A percentile compares a stretch with the other conserved stretches of the same genome.
Evolutionary conservation across 2,329 filamentous ascomycete species (phyloP).

Genomic region (Pyrenophora graminea): DNA sequence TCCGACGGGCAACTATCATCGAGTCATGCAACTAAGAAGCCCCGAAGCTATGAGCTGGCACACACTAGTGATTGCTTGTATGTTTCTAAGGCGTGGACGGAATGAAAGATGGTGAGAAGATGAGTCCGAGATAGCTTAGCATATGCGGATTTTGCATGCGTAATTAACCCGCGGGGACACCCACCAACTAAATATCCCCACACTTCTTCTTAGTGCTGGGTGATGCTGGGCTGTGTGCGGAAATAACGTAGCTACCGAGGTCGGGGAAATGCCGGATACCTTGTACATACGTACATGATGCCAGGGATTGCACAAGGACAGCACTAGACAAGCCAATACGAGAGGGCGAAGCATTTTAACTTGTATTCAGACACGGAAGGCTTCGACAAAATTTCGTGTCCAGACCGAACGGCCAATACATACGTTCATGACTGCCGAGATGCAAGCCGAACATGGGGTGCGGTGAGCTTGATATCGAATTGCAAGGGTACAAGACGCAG

Average conservation of each 20-base stretch:
- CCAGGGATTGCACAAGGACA: not conserved
- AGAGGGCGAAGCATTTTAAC: not conserved
- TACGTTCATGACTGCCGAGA: too few species aligned
- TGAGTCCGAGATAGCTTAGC: not conserved
- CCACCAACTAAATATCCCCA: slow-evolving; percentile 2
- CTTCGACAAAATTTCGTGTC: too few species aligned
- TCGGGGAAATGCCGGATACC: slow-evolving; percentile 15
- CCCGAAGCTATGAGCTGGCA: too few species aligned
- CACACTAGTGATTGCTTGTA: too few species aligned
- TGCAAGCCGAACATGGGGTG: too few species aligned
- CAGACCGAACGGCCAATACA: too few species aligned
- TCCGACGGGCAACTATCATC: not conserved
- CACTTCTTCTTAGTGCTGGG: slow-evolving; percentile 9
- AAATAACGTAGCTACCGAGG: slow-evolving; percentile 33
- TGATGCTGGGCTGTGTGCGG: slow-evolving; percentile 27
- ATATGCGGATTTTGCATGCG: not conserved
- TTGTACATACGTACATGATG: not conserved
- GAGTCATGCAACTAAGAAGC: slow-evolving; percentile 2
- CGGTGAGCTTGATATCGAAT: too few species aligned
- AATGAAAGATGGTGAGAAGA: too few species aligned
- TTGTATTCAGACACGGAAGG: too few species aligned
- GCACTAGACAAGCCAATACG: not conserved
- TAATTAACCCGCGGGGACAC: not conserved
- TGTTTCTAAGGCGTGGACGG: too few species aligned
- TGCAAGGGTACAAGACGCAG: too few species aligned